Base-by-base conservation (phyloP, 345 rosid species). In the Arabidopsis arenosa region DNA sequence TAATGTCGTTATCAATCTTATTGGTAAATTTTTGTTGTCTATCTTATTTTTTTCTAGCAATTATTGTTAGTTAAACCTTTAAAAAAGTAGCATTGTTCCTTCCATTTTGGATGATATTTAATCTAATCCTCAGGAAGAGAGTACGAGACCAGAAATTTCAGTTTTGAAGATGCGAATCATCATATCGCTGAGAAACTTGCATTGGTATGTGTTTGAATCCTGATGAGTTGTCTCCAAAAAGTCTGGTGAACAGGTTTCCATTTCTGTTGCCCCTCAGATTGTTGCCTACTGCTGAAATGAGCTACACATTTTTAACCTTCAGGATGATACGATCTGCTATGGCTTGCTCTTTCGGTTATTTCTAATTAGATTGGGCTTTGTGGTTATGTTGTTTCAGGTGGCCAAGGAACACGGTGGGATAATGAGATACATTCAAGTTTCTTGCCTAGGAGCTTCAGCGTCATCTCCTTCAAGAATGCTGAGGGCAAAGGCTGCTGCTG, bases 331-430 rank as follows among this genome's bases (percentile, higher is more conserved):
- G 1, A 4, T 64, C 40, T 47, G 65, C 67, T 30, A 48, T 48
- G 61, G 40, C 64, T 40, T 58, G 47, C 66, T 72, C 52, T 10
- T 66, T 35, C 66, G 57, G 51, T 66, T 59, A 59, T 73, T 51
- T n/a, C 73, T 72, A 35, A 78, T 49, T 41, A 41, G 11, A 14
- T 60, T 58, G 39, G 62, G 30, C 7, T 23, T 41, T 49, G 73
- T 72, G 41, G 14, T 60, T 74, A 51, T 63, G 65, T 72, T 79
- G 49, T 39, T 80, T 79, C 85, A 93, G 97, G 88, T 96, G 63
- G 93, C 99, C 9, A 88, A 88, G 80, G 97, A 96, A 80, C 99
- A 96, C 76, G 99, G 98, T 67, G 99, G 99, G 64, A 91, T 96
- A 73, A 85, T 88, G 90, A 88, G 97, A 83, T 96, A 79, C 82